phyloP scores from a whole-genome alignment of 1,284 basidiomycete species.

The Pyrrhoderma lamaoense region DNA sequence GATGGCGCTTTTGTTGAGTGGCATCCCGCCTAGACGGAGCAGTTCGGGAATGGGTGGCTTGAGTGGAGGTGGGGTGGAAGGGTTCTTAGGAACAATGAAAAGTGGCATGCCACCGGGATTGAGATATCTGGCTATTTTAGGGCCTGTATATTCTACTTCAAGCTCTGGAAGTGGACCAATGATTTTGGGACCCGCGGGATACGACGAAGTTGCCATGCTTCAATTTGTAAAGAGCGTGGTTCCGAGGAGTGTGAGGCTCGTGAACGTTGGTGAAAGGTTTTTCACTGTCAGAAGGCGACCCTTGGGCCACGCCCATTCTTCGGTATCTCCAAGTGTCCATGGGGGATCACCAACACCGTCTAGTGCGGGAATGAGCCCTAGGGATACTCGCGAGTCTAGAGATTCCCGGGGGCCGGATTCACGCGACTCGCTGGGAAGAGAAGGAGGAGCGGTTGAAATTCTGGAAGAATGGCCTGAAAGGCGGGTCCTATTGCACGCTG shows the following conservation, averaged over 20 bases:
- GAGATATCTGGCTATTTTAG: slow-evolving; percentile 44
- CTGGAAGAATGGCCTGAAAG: slow-evolving; percentile 50
- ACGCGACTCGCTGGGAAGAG: background rate
- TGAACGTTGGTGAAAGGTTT: slow-evolving; percentile 45
- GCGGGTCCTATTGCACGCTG: slow-evolving; percentile 41
- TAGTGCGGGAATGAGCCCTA: background rate
- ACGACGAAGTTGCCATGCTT: slow-evolving; percentile 26
- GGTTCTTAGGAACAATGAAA: slow-evolving; percentile 42
- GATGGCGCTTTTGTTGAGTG: slow-evolving; percentile 43
- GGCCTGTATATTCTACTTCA: too few species aligned
- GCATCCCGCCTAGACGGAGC: slow-evolving; percentile 27
- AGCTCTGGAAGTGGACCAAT: slow-evolving; percentile 22
- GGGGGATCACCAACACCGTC: background rate
- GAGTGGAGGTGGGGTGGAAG: slow-evolving; percentile 21
- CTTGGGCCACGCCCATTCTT: background rate
- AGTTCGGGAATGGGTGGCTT: too few species aligned
- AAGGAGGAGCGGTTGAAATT: slow-evolving; percentile 22
- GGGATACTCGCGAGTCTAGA: background rate
- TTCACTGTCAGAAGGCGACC: slow-evolving; percentile 39
- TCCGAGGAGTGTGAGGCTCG: slow-evolving; percentile 44
- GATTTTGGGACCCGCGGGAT: slow-evolving; percentile 31
- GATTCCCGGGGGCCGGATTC: background rate
- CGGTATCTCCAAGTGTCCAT: background rate
- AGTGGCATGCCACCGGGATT: slow-evolving; percentile 47
- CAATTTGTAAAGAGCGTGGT: slow-evolving; percentile 50